Base-by-base conservation (phyloP, 2,329 filamentous ascomycete species). In the Monosporascus cannonballus region DNA sequence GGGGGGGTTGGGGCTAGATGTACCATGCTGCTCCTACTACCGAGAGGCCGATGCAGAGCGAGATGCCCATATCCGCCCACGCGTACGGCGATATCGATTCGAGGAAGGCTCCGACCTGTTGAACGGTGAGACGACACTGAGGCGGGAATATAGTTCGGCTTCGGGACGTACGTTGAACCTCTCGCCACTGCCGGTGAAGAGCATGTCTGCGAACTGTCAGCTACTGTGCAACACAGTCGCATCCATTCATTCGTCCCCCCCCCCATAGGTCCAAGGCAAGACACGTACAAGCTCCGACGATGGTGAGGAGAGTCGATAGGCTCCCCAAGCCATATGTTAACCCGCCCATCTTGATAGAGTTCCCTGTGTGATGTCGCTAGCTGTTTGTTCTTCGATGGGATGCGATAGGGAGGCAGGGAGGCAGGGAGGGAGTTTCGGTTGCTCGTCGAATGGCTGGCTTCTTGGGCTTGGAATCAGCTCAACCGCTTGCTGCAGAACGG, bases 21-120 rank as follows among this genome's bases (percentile, higher is more conserved):
- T 84, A 97, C 94, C 94, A 99, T 81, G 93, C 93, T 69, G 94
- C 95, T 69, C 94, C 94, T 37, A 97, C 90, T 45, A 96, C 93
- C 52, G 94, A 99, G 54, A 97, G 78, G 56, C 93, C 92, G 68
- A 99, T 97, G 74, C 94, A 99, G 56, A 97, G 83, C 49, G 84
- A 87, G 66, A 99, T 96, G 60, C 94, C 95, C 52, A 94, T 73
- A 70, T 85, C 86, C 56, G 93, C 94, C 91, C 92, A 99, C 47
- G 88, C 89, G 69, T 93, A 96, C 22, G 94, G 95, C 53, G 94
- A 97, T 64, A 97, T 84, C 58, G 87, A 86, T 75, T 96, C 91
- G 72, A 99, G 85, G 71, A 97, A 97, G 70, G 86, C 86, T 71
- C 95, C 95, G 72, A 97, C 82, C 87, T 91, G 69, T 60, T 20